A percentile compares a stretch with the other conserved stretches of the same genome.
Conservation (phyloP, 1,139 yeast species). For the Nakaseomyces kungkrabaensis region DNA sequence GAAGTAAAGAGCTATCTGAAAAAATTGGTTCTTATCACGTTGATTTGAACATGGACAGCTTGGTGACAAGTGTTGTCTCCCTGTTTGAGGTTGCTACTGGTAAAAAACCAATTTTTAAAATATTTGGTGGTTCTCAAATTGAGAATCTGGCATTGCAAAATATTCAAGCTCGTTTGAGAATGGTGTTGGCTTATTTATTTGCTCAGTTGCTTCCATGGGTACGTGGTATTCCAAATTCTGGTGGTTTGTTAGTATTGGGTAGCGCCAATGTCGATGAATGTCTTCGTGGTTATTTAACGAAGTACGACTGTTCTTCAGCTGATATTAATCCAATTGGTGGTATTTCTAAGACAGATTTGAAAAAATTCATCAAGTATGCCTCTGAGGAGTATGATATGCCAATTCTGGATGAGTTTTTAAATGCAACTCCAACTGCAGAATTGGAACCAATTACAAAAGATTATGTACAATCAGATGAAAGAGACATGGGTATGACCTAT, state of each 20-base stretch:
- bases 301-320: conserved; percentile 94
- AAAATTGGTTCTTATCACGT: conserved; percentile 83
- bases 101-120: conserved; percentile 73
- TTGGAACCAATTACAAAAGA: conserved; percentile 87
- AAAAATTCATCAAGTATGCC: conserved; percentile 76
- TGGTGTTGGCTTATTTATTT: conserved; percentile 87
- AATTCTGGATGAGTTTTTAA: conserved; percentile 62
- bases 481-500: conserved; percentile 96
- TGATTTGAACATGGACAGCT: conserved; percentile 80
- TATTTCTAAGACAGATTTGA: conserved; percentile 85
- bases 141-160: conserved; percentile 92
- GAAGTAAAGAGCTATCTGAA: conserved; percentile 72
- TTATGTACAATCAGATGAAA: conserved; percentile 92
- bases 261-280: conserved; percentile 98
- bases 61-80: conserved; percentile 62
- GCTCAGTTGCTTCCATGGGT: conserved; percentile 97
- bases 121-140: conserved; percentile 85
- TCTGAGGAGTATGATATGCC: conserved; percentile 61
- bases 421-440: conserved; percentile 96
- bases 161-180: conserved; percentile 89
- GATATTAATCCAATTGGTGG: conserved; percentile 98
- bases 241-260: conserved; percentile 81
- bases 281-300: conserved; percentile 86
- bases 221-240: conserved; percentile 45
- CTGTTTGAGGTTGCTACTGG: conserved; percentile 88